Evolutionary conservation across 495 filamentous ascomycete genomes (phyloP).

Genomic region (Penicillium desertorum): DNA sequence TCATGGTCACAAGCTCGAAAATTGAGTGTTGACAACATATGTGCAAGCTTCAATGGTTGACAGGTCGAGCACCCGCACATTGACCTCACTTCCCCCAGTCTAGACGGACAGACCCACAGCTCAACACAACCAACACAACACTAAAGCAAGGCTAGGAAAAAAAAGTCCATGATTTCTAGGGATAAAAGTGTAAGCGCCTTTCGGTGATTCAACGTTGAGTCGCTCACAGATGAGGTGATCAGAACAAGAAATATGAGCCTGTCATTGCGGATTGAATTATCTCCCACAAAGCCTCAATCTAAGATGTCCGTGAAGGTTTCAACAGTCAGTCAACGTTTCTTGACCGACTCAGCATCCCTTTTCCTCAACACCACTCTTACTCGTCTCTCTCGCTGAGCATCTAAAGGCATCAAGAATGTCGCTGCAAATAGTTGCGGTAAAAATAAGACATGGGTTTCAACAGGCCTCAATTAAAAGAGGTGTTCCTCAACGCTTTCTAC

Average conservation of each 20-base stretch:
- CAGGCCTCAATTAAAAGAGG: background rate
- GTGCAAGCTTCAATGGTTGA: background rate
- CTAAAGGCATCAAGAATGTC: slow-evolving; percentile 1
- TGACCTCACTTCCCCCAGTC: background rate
- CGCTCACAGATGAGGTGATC: slow-evolving; percentile 1
- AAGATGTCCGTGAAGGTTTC: background rate
- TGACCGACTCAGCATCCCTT: background rate
- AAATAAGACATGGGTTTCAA: background rate
- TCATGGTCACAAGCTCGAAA: background rate
- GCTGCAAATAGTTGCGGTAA: background rate
- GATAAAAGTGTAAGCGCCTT: slow-evolving; percentile 3
- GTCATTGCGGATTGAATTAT: background rate
- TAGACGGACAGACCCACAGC: slow-evolving; percentile 1
- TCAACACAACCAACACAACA: slow-evolving; percentile 4
- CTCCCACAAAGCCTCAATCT: background rate
- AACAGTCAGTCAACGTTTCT: slow-evolving; percentile 1
- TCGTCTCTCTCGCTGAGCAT: slow-evolving; percentile 2
- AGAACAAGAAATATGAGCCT: background rate
- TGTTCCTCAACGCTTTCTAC: background rate
- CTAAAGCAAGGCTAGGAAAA: slow-evolving; percentile 4
- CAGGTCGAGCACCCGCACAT: background rate
- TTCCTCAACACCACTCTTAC: background rate
- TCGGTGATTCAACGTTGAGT: background rate
- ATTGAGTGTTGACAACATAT: background rate
- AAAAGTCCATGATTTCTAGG: background rate